Evolutionary conservation across 352 stramenopile species (phyloP).

Genomic region (Phytophthora melonis): DNA sequence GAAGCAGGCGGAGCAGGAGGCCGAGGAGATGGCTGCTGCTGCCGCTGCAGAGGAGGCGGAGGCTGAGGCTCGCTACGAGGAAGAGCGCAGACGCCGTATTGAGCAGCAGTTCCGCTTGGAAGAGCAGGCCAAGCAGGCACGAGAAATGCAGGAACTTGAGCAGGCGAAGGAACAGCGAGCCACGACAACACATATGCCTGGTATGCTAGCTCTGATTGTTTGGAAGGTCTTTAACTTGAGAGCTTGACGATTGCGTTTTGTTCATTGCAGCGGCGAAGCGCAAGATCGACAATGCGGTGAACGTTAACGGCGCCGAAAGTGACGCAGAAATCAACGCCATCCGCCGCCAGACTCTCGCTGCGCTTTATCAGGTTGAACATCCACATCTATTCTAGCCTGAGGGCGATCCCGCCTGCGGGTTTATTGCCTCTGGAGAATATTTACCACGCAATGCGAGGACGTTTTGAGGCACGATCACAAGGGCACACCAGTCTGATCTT

Average conservation of each 20-base stretch:
- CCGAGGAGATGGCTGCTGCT: constrained; percentile 33
- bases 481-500: constrained; percentile 17
- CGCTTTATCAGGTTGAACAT: constrained; percentile 81
- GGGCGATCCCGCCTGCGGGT: constrained; percentile 3
- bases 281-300: constrained; percentile 48
- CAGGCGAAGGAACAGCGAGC: constrained; percentile 23
- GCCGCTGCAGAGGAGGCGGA: constrained; percentile 54
- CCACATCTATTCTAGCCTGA: constrained; percentile 47
- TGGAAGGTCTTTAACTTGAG: neutral
- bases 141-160: constrained; percentile 56
- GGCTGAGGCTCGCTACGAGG: constrained; percentile 40
- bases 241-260: neutral
- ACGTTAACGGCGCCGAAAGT: constrained; percentile 17
- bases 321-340: constrained; percentile 58
- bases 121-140: constrained; percentile 66
- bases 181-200: constrained; percentile 24
- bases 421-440: constrained; percentile 13
- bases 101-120: constrained; percentile 76
- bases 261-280: constrained; percentile 45
- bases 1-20: constrained; percentile 50
- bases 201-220: constrained; percentile 22
- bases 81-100: constrained; percentile 55
- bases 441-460: constrained; percentile 8
- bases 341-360: constrained; percentile 66
- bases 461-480: constrained; percentile 27